These are phyloP conservation scores for Leptomonas seymouri DNA, from an alignment of 208 protist genomes.

Conservation along the genomic window DNA sequence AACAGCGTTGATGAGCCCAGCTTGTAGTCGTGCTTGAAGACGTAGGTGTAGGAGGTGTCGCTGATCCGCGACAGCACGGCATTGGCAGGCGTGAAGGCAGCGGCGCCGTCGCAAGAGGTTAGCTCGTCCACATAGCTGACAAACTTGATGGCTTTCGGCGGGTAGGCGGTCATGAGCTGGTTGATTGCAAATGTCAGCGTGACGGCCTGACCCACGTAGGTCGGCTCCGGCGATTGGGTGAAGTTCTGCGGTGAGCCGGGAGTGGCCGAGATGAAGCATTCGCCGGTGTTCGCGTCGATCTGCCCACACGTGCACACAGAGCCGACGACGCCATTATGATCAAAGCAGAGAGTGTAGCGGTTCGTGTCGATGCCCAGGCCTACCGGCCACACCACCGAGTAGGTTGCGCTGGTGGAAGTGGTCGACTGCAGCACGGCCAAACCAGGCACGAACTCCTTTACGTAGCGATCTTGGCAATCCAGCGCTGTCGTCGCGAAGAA, in stretches of 20 bases:
- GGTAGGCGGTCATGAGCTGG: conserved; percentile 45
- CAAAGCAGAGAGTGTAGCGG: conserved; percentile 85
- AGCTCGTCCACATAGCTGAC: conserved; percentile 59
- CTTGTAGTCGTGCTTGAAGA: conserved; percentile 83
- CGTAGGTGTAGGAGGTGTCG: conserved; percentile 50
- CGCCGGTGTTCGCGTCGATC: conserved; percentile 59
- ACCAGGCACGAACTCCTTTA: conserved; percentile 56
- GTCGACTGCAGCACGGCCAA: conserved; percentile 32
- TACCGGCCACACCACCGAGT: conserved; percentile 83
- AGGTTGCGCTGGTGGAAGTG: conserved; percentile 63
- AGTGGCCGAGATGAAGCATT: conserved; percentile 71
- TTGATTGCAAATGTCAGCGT: conserved; percentile 47
- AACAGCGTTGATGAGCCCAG: conserved; percentile 53
- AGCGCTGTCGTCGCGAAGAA: conserved; percentile 57
- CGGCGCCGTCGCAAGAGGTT: conserved; percentile 52
- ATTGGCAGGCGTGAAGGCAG: conserved; percentile 48
- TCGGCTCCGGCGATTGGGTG: conserved; percentile 49
- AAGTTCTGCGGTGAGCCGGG: conserved; percentile 59
- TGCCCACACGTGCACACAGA: conserved; percentile 87
- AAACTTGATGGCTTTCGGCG: conserved; percentile 73
- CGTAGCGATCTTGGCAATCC: conserved; percentile 60
- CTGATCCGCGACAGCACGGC: conserved; percentile 38
- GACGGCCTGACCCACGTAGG: conserved; percentile 87
- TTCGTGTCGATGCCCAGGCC: conserved; percentile 42
- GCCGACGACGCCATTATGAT: conserved; percentile 47